Evolutionary conservation across 108 stramenopile species (phyloP), one percentile per base, ranked within the genome.

Genomic region (Nannochloropsis salina): DNA sequence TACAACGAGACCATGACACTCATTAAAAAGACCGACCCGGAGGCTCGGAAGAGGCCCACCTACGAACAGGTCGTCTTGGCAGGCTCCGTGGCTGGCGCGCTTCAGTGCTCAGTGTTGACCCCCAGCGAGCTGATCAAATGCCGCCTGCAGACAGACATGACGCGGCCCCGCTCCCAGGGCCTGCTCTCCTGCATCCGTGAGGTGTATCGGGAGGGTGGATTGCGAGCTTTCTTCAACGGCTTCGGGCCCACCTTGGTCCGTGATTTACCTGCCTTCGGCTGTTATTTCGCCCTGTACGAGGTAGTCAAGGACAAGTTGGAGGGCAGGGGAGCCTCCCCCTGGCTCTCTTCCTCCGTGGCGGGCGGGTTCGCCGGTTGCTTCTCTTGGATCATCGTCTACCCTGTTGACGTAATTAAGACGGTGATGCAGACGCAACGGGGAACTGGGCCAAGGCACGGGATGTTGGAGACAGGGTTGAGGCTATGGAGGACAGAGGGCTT

Each of bases 41-140:
- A 82, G n/a, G 18, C 42, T 21, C 10, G 43, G 42, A 22, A 43
- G 42, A 83, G 31, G 22, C 42, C 42, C 83, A 83, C 43, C 21
- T n/a, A 83, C 44, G 83, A 5, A 42, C 21, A 22, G 42, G 21
- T 92, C 9, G 95, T 95, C 82, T 84, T 90, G 42, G 96, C 95
- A 83, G 97, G 97, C 5, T 88, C 91, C 15, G 90, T 95, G 81
- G 96, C 96, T 21, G 97, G 97, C 22, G 86, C 95, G 40, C 92
- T 94, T 4, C 96, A 97, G 86, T 91, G 93, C 9, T 83, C 93
- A 44, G 92, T 96, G 2, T 91, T 96, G 81, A 88, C 89, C 80
- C 95, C 95, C 4, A 94, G 94, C 89, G 97, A 98, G 85, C 95
- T 95, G 83, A 86, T 98, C 90, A 98, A 98, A 86, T 94, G 95